phyloP scores from a whole-genome alignment of 164 flowering plant genomes.

The Akebia trifoliata region DNA sequence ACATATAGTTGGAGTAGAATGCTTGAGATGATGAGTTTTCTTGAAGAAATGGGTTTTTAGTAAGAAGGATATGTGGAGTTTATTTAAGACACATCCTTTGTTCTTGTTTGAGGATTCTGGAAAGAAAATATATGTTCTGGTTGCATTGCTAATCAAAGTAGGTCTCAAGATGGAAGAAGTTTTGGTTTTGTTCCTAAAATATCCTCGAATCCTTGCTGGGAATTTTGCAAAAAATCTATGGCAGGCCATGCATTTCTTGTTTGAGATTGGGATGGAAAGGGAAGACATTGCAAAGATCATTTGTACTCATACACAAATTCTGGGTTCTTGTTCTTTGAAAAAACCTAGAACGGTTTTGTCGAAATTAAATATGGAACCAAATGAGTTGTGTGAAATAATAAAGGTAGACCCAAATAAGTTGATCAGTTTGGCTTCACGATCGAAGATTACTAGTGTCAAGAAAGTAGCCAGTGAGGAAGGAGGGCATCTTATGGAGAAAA shows the following conservation, averaged over 20 bases:
- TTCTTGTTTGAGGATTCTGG: slow-evolving; percentile 56
- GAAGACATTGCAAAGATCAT: slow-evolving; percentile 39
- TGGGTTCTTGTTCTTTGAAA: slow-evolving; percentile 48
- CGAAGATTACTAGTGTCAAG: slow-evolving; percentile 12
- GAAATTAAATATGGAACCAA: slow-evolving; percentile 35
- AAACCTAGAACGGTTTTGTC: slow-evolving; percentile 30
- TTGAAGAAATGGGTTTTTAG: slow-evolving; percentile 43
- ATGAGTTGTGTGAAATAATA: slow-evolving; percentile 39
- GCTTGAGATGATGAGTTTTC: slow-evolving; percentile 35
- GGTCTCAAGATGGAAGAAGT: slow-evolving; percentile 40
- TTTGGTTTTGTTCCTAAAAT: slow-evolving; percentile 29
- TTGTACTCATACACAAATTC: slow-evolving; percentile 26
- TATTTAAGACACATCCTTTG: slow-evolving; percentile 32
- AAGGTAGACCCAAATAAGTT: slow-evolving; percentile 48
- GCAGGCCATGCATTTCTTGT: slow-evolving; percentile 32
- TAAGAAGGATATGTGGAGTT: slow-evolving; percentile 24
- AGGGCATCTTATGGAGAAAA: slow-evolving; percentile 28
- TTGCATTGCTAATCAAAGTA: slow-evolving; percentile 41
- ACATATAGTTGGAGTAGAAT: slow-evolving; percentile 42
- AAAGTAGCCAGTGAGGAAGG: slow-evolving; percentile 15
- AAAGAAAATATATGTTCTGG: slow-evolving; percentile 36
- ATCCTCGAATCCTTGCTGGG: slow-evolving; percentile 37
- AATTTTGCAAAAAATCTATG: slow-evolving; percentile 42
- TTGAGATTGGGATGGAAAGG: slow-evolving; percentile 47
- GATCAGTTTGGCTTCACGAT: slow-evolving; percentile 34